Evolutionary conservation across 1,284 basidiomycete species (phyloP).

Genomic region (Microbotryum lychnidis-dioicae): DNA sequence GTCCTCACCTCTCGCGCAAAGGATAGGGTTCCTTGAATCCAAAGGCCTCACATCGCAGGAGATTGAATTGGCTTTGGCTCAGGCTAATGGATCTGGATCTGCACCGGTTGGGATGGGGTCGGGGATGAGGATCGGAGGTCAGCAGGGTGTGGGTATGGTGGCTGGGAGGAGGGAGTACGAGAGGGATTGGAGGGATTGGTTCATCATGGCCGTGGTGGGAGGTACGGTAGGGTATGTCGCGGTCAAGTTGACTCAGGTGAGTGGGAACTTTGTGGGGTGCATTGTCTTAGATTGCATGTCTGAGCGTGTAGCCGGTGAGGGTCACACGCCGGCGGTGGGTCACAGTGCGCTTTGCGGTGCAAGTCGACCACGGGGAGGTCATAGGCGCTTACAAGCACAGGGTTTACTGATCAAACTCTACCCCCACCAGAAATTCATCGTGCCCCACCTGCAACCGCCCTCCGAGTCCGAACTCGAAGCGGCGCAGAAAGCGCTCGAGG

Average conservation of each 20-base stretch:
- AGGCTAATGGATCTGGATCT: not conserved
- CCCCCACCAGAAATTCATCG: conserved; percentile 61
- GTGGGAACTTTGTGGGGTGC: conserved; percentile 25
- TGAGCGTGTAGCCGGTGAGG: not conserved
- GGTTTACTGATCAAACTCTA: not conserved
- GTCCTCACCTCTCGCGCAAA: conserved; percentile 68
- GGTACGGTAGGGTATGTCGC: conserved; percentile 83
- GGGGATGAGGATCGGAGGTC: conserved; percentile 2
- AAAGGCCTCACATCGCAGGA: conserved; percentile 79
- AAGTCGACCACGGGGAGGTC: not conserved
- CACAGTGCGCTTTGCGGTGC: not conserved
- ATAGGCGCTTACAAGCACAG: not conserved
- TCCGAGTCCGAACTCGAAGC: conserved; percentile 79
- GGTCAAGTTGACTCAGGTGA: conserved; percentile 71
- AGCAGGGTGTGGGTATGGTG: too few relatives aligned
- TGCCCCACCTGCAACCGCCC: conserved; percentile 86
- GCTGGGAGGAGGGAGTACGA: conserved; percentile 45
- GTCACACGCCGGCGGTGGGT: not conserved
- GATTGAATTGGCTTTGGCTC: conserved; percentile 70
- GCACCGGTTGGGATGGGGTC: conserved; percentile 10
- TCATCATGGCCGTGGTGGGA: conserved; percentile 89
- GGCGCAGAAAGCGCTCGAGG: conserved; percentile 72
- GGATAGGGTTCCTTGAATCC: conserved; percentile 85
- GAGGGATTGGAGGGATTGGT: conserved; percentile 88
- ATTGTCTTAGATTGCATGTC: not conserved